Conservation (phyloP, 2,329 filamentous ascomycete species). For the Albifimbria verrucaria region DNA sequence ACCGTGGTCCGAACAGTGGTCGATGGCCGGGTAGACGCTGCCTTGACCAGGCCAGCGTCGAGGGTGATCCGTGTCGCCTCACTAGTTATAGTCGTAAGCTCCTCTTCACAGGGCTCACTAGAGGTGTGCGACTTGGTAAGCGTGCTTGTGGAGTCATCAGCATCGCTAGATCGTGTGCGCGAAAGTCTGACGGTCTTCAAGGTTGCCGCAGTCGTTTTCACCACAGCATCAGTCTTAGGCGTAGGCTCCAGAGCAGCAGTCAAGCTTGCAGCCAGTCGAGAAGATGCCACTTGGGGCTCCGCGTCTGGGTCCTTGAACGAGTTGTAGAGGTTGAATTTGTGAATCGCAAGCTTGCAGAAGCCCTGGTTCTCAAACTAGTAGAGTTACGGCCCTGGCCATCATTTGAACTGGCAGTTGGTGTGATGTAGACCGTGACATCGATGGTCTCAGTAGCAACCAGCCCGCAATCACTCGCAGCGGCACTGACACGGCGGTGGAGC, state of each 20-base stretch:
- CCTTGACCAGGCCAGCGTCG: slow-evolving; percentile 1
- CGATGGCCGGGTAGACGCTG: slow-evolving; percentile 3
- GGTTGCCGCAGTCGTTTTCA: not conserved
- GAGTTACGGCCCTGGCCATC: no score
- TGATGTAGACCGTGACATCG: slow-evolving; percentile 28
- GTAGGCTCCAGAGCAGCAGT: slow-evolving; percentile 1
- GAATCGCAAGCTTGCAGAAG: no score
- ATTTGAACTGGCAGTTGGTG: slow-evolving; percentile 15
- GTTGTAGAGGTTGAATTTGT: slow-evolving; percentile 2
- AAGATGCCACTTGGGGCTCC: no score
- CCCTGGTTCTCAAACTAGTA: no score
- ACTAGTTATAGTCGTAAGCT: slow-evolving; percentile 1
- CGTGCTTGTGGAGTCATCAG: slow-evolving; percentile 8
- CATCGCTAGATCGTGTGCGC: not conserved
- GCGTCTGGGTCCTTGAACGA: slow-evolving; percentile 6
- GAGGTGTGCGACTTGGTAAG: slow-evolving; percentile 5
- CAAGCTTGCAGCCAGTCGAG: no score
- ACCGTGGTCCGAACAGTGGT: slow-evolving; percentile 6
- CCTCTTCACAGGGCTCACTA: slow-evolving; percentile 8
- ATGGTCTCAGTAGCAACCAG: slow-evolving; percentile 27
- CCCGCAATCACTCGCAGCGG: slow-evolving; percentile 9
- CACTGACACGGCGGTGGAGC: not conserved
- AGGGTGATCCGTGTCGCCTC: not conserved
- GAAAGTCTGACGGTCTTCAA: not conserved
- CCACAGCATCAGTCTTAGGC: no score